Evolutionary conservation across 495 filamentous ascomycete species (phyloP), one percentile per base, ranked within the genome.

Genomic region (Xylaria nigripes): DNA sequence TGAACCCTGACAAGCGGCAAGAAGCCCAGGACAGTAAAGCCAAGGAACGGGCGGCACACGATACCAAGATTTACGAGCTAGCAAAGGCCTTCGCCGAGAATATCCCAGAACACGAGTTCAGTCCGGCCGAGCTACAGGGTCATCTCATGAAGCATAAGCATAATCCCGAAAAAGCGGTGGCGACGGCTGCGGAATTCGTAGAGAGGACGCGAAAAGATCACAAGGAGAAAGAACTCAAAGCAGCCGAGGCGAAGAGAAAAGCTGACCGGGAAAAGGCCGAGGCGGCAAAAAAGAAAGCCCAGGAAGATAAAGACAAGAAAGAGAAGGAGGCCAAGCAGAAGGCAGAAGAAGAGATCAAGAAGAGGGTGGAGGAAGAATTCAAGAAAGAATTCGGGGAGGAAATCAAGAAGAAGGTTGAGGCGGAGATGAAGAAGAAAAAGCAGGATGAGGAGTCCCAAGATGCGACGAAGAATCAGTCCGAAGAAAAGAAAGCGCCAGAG

Each of bases 111-210:
- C 72, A 74, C 21, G 79, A 80, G 55, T 86, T 90, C 58, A 81
- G 78, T 16, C 85, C 87, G 0, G 87, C 87, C 10, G 87, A 90
- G 71, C 80, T 92, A 30, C 87, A 92, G 67, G 86, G 86, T 3
- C 86, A 81, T 60, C 72, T 90, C 22, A 70, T 90, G 42, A 82
- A 80, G 63, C 72, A 89, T 59, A 88, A 87, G 72, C 70, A 74
- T 29, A 66, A 76, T 50, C 84, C 86, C 18, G 76, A 84, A 53
- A 67, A 49, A 24, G 83, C 84, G 15, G 77, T 87, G 12, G 69
- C 71, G 6, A 77, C 77, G 15, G 78, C 75, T 0, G 72, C 71
- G 27, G 68, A 69, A 18, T 90, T 85, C 80, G 76, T 86, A 6
- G 66, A 78, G 54, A 68, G 69, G 10, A 71, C 77, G 19, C 72